phyloP scores from a whole-genome alignment of 371 early-diverging fungal genomes.

The Mortierella sp. region DNA sequence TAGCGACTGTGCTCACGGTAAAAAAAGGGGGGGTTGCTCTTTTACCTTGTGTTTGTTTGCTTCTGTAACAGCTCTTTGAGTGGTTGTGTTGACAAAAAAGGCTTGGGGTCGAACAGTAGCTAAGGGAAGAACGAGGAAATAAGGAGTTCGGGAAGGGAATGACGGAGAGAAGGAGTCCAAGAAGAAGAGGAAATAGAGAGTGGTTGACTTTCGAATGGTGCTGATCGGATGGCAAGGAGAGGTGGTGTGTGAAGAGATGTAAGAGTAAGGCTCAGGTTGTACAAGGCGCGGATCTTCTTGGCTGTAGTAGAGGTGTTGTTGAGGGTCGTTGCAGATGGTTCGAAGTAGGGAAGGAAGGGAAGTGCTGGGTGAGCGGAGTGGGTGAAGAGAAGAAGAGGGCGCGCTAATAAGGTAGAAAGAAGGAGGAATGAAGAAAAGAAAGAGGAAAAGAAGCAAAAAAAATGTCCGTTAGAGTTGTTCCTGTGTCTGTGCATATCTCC shows the following conservation, averaged over 20 bases:
- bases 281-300: not conserved
- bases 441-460: not conserved
- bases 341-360: not conserved
- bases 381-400: not conserved
- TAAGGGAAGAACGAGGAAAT: not conserved
- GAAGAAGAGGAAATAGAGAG: not conserved
- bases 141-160: not conserved
- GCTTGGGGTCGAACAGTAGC: not conserved
- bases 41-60: not conserved
- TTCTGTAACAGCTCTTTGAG: not conserved
- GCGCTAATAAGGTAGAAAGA: no score
- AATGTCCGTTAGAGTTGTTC: not conserved
- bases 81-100: not conserved
- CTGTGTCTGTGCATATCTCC: not conserved
- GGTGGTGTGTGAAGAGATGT: not conserved
- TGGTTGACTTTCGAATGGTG: no score
- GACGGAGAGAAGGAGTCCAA: not conserved
- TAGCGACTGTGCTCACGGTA: not conserved
- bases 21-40: not conserved
- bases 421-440: not conserved
- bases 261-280: not conserved
- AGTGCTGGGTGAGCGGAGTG: not conserved
- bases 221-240: not conserved
- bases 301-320: not conserved
- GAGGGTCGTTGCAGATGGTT: constrained; percentile 4